Evolutionary conservation across 371 early-diverging fungal species (phyloP), one percentile per base, ranked within the genome.

Genomic region (Rhizopus sp.): DNA sequence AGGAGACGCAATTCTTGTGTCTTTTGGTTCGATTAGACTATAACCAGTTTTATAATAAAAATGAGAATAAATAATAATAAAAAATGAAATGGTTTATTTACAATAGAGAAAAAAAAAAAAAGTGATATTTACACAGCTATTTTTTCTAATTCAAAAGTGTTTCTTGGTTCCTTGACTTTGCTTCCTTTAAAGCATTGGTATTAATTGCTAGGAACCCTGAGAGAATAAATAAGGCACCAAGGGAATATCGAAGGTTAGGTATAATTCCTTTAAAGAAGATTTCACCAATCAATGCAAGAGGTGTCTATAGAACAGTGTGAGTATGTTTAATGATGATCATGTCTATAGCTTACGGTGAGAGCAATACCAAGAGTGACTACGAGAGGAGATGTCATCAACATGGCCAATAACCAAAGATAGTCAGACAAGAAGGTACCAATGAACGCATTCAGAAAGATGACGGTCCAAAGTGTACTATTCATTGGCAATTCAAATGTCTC

Each of bases 381-480:
- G 60, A 91, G 66, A 3, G 92, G 92, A 33, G 90, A 85, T 0
- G 91, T 90, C 82, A 90, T 78, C 4, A 91, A 75, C 83, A 89
- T 82, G 3, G 92, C 76, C 37, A 83, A 56, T 45, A 91, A 66
- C 92, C 92, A 92, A 16, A 91, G 60, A 54, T 85, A 90, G 64
- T 91, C 92, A 4, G 90, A 90, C 78, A 91, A 63, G 59, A 88
- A 87, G 5, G 91, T 88, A 5, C 93, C 93, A 15, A 92, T 55
- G 32, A 90, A 67, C 3, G 90, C 91, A 60, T 91, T 91, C 42
- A 88, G 46, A 3, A 73, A 39, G 33, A 92, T 72, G 78, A 88
- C 77, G 15, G 61, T 65, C 76, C 88, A 82, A 47, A 88, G 47
- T 0, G 68, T 57, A 32, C 60, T 39, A 35, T 70, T 76, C 23